These are phyloP conservation scores for Yamadazyma philogaea DNA, from an alignment of 805 yeast species.

Conservation along the genomic window DNA sequence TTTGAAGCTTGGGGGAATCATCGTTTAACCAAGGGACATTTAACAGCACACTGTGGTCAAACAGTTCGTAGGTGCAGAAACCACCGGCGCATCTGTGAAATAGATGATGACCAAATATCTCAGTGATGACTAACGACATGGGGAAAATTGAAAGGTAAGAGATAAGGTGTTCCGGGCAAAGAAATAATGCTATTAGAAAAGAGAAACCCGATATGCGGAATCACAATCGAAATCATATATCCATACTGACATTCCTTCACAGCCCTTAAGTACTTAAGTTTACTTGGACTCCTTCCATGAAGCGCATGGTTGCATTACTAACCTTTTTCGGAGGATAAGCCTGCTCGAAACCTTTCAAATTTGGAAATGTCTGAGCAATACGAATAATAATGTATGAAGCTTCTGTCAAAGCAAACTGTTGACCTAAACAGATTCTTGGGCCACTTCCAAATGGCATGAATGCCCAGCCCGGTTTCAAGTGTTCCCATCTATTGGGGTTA, in stretches of 20 bases:
- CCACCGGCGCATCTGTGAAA: too few species aligned
- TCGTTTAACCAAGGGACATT: too few species aligned
- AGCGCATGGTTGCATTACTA: slow-evolving; percentile 27
- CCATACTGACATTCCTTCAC: background rate
- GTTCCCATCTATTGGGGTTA: slow-evolving; percentile 50
- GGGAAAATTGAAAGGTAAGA: too few species aligned
- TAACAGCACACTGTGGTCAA: too few species aligned
- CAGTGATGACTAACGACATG: too few species aligned
- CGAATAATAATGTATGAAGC: slow-evolving; percentile 45
- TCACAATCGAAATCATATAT: background rate
- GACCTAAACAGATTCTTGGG: slow-evolving; percentile 54
- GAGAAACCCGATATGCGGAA: too few species aligned
- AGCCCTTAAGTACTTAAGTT: background rate
- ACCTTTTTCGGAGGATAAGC: slow-evolving; percentile 30
- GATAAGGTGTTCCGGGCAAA: too few species aligned
- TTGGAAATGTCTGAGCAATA: slow-evolving; percentile 24
- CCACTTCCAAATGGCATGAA: slow-evolving; percentile 55
- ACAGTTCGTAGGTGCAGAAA: too few species aligned
- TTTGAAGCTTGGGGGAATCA: too few species aligned
- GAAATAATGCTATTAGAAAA: too few species aligned
- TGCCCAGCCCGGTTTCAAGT: slow-evolving; percentile 42
- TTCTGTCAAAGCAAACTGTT: slow-evolving; percentile 54
- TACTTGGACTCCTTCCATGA: slow-evolving; percentile 18
- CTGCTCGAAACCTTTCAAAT: slow-evolving; percentile 1
- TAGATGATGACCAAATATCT: too few species aligned